Conservation (phyloP, 768 basidiomycete species). For the Tulasnella sp. region DNA sequence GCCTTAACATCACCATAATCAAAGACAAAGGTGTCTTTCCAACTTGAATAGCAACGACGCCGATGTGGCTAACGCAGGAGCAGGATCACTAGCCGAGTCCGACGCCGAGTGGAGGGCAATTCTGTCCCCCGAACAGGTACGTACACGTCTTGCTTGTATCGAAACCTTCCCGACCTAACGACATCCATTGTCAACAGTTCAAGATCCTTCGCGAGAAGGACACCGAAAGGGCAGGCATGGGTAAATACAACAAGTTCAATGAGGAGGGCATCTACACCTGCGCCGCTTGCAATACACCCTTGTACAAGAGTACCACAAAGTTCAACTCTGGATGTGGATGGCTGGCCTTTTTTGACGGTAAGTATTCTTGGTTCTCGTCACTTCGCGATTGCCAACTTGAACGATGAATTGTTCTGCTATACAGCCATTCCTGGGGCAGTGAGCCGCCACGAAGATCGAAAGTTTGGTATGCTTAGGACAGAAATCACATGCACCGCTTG, state of each 20-base stretch:
- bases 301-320: slow-evolving; percentile 85
- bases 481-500: slow-evolving; percentile 89
- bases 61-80: neutral
- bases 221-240: slow-evolving; percentile 68
- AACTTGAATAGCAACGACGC: neutral
- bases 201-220: slow-evolving; percentile 76
- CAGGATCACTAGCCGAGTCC: slow-evolving; percentile 34
- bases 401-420: no score
- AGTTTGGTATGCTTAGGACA: slow-evolving; percentile 54
- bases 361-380: slow-evolving; percentile 12
- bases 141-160: slow-evolving; percentile 18
- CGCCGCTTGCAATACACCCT: slow-evolving; percentile 66
- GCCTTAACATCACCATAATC: no score
- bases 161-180: neutral
- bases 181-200: slow-evolving; percentile 47
- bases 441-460: slow-evolving; percentile 53
- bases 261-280: slow-evolving; percentile 65
- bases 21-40: no score
- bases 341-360: slow-evolving; percentile 96
- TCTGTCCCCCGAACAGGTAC: slow-evolving; percentile 70
- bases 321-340: slow-evolving; percentile 91
- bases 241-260: slow-evolving; percentile 63
- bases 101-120: slow-evolving; percentile 79
- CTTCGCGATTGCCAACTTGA: neutral
- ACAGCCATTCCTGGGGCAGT: slow-evolving; percentile 86